Percentiles rank a stretch among this genome's conserved stretches.
Evolutionary conservation across 2,329 filamentous ascomycete genomes (phyloP).

Genomic region (Chalaropsis ovoidea): DNA sequence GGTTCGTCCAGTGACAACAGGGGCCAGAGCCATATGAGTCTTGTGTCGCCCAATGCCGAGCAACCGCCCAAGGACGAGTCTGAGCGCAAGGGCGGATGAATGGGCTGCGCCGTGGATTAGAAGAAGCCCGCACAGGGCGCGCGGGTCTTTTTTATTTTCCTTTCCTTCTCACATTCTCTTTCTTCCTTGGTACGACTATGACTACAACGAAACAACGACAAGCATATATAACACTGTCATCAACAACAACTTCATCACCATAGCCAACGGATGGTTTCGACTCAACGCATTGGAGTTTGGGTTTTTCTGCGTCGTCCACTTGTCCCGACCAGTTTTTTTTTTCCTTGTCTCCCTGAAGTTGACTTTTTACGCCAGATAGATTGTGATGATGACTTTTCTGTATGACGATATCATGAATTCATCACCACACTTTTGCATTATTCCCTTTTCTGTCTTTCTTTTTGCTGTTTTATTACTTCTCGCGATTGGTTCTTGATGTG

Average conservation of each 20-base stretch:
- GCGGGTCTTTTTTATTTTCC: slow-evolving; percentile 1
- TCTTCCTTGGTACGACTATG: slow-evolving; percentile 2
- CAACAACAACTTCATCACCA: slow-evolving; percentile 8
- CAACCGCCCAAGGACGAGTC: slow-evolving; percentile 48
- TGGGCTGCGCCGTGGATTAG: not conserved
- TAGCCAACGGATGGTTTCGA: not conserved
- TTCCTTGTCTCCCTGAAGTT: slow-evolving; percentile 8
- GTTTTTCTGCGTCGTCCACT: not conserved
- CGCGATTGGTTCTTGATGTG: not conserved
- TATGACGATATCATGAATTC: slow-evolving; percentile 15
- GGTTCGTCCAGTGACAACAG: slow-evolving; percentile 38
- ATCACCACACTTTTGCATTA: slow-evolving; percentile 12
- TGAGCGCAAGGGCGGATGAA: slow-evolving; percentile 54
- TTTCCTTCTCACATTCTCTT: not conserved
- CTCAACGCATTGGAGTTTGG: not conserved
- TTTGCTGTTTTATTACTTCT: slow-evolving; percentile 14
- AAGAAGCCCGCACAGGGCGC: not conserved
- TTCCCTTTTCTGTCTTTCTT: slow-evolving; percentile 13
- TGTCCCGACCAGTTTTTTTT: slow-evolving; percentile 11
- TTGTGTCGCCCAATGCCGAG: slow-evolving; percentile 38
- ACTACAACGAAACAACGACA: slow-evolving; percentile 15
- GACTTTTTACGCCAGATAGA: slow-evolving; percentile 14
- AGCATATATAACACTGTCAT: slow-evolving; percentile 9
- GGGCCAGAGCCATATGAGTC: slow-evolving; percentile 31
- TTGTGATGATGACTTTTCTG: slow-evolving; percentile 9